Base-by-base conservation (phyloP, 2,329 filamentous ascomycete species). In the Monosporascus sp. region DNA sequence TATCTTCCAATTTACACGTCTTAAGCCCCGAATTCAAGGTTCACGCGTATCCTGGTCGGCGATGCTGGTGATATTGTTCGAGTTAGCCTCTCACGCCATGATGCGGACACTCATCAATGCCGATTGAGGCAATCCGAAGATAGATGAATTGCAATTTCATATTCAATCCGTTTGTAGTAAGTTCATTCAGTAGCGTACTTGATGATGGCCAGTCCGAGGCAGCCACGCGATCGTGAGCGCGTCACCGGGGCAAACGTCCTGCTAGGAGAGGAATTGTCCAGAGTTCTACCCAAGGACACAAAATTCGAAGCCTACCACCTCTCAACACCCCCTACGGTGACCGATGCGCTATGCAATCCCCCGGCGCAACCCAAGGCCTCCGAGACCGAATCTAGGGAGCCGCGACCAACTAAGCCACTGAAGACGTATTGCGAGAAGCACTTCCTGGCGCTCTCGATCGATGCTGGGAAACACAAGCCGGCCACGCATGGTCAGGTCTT, bases 391-490 rank as follows among this genome's bases (percentile, higher is more conserved):
- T 80, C 81, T 44, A 81, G 87, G 8, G 88, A 95, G 65, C 79
- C 82, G 55, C 64, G 65, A 22, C 57, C 64, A 28, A 63, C 59
- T 7, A 68, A 67, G 46, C 63, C 65, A 9, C 50, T 68, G 22
- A 65, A 61, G 60, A 99, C 94, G 0, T 93, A 87, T 63, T 87
- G 89, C 73, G 91, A 96, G 69, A 91, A 82, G 47, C 94, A 99
- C 68, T 96, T 85, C 58, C 73, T 85, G 7, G 73, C 78, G 40
- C 65, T 83, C 22, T 79, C 80, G 5, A 74, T 83, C 55, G 67
- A 74, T 38, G 58, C 61, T 22, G 51, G 51, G 9, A 37, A 53
- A 52, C 49, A 43, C 50, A 58, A 55, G 7, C 37, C 62, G 2
- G 43, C 45, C 18, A 54, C 52, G 3, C 57, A 63, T 5, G 70